Conservation (phyloP, 75 land plant species). For the Pinus taeda region DNA sequence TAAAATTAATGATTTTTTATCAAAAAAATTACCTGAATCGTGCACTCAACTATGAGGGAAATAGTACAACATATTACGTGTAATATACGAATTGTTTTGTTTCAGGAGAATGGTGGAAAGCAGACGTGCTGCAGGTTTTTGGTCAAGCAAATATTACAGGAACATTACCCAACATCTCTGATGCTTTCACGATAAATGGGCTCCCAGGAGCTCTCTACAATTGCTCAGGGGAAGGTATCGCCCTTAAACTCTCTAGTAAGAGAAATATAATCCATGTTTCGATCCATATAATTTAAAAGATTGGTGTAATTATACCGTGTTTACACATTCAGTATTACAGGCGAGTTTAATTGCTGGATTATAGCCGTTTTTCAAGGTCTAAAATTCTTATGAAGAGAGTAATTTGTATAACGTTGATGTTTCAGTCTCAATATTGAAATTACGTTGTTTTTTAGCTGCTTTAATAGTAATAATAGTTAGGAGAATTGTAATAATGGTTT, state of each 20-base stretch:
- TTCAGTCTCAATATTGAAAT: not conserved
- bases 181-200: slow-evolving; percentile 51
- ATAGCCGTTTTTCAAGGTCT: not conserved
- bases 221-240: slow-evolving; percentile 17
- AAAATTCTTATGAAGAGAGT: not conserved
- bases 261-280: too few species aligned
- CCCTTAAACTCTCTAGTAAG: too few species aligned
- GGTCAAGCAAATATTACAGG: slow-evolving; percentile 18
- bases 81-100: not conserved
- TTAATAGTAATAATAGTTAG: too few species aligned
- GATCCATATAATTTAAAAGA: too few species aligned
- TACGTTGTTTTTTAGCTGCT: too few species aligned
- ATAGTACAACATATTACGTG: not conserved
- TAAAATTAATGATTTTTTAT: not conserved
- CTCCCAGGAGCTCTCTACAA: slow-evolving; percentile 34
- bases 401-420: not conserved
- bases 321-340: too few species aligned
- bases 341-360: not conserved
- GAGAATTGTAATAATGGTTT: too few species aligned
- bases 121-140: slow-evolving; percentile 15
- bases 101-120: slow-evolving; percentile 53
- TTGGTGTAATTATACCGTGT: too few species aligned
- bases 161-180: slow-evolving; percentile 23
- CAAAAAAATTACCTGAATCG: not conserved
- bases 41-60: not conserved